phyloP scores from a whole-genome alignment of 805 yeast species.

The Blastobotrys peoriensis region DNA sequence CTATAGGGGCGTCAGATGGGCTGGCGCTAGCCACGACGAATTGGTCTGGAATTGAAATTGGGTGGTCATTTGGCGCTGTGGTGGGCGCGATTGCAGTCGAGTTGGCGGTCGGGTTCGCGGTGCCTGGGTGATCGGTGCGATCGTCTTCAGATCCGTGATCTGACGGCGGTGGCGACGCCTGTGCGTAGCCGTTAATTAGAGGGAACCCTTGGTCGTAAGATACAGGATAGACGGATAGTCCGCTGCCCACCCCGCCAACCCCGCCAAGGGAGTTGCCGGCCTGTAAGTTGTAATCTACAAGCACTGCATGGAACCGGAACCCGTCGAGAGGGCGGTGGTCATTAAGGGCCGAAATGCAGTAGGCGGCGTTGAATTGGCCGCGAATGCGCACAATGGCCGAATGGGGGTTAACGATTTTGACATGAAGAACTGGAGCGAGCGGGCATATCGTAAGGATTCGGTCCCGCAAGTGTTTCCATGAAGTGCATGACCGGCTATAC shows the following conservation, averaged over 20 bases:
- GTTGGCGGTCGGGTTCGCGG: not conserved
- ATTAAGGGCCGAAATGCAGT: not conserved
- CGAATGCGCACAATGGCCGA: slow-evolving; percentile 13
- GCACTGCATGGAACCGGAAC: slow-evolving; percentile 1
- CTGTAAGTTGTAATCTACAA: not conserved
- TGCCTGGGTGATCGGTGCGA: not conserved
- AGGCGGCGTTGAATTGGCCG: slow-evolving; percentile 14
- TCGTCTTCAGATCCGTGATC: not conserved
- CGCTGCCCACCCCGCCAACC: not conserved
- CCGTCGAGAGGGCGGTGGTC: not conserved
- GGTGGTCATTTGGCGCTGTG: too few species aligned
- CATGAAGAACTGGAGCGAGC: slow-evolving; percentile 10
- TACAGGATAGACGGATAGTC: not conserved
- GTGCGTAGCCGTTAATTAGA: not conserved
- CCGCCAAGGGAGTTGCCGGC: not conserved
- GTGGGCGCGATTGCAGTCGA: not conserved
- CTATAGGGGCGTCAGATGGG: not conserved
- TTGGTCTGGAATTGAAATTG: too few species aligned
- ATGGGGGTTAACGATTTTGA: slow-evolving; percentile 15
- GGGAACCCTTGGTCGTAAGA: not conserved
- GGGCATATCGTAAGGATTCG: slow-evolving; percentile 10
- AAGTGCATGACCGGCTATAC: not conserved
- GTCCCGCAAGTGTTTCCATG: slow-evolving; percentile 31
- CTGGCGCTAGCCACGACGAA: too few species aligned
- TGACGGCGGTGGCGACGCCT: not conserved